Evolutionary conservation across 1,139 yeast species (phyloP).

Genomic region (Suhomyces guaymorum): DNA sequence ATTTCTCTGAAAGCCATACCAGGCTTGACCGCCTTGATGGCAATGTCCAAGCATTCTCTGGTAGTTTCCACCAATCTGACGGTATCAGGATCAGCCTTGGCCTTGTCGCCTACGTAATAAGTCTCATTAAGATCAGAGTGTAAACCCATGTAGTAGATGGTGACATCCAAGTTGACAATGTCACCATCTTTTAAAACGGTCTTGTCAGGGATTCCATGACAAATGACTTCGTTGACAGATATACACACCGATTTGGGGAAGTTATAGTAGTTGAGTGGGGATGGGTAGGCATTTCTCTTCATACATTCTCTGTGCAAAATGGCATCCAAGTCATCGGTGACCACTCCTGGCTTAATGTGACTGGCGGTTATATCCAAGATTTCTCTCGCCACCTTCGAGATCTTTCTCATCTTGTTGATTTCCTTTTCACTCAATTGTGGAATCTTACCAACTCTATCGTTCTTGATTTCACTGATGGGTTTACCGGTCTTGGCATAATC

Average conservation of each 20-base stretch:
- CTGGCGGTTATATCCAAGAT: constrained; percentile 85
- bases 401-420: constrained; percentile 71
- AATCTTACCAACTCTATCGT: constrained; percentile 69
- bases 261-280: constrained; percentile 92
- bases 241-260: constrained; percentile 94
- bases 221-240: constrained; percentile 89
- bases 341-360: constrained; percentile 79
- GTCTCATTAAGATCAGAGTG: constrained; percentile 97
- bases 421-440: constrained; percentile 63
- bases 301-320: constrained; percentile 86
- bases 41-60: constrained; percentile 82
- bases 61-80: constrained; percentile 93
- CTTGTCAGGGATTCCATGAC: constrained; percentile 97
- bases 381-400: constrained; percentile 79
- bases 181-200: constrained; percentile 89
- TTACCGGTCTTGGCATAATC: constrained; percentile 84
- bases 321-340: constrained; percentile 90
- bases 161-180: constrained; percentile 86
- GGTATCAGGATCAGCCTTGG: constrained; percentile 68
- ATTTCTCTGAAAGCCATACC: constrained; percentile 85
- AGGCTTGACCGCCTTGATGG: constrained; percentile 85
- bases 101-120: constrained; percentile 92
- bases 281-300: constrained; percentile 90
- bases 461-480: constrained; percentile 75
- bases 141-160: constrained; percentile 81